Percentiles rank a stretch among this genome's conserved stretches.
phyloP scores from a whole-genome alignment of 2,329 filamentous ascomycete genomes.

The Fusarium sulawesiense region DNA sequence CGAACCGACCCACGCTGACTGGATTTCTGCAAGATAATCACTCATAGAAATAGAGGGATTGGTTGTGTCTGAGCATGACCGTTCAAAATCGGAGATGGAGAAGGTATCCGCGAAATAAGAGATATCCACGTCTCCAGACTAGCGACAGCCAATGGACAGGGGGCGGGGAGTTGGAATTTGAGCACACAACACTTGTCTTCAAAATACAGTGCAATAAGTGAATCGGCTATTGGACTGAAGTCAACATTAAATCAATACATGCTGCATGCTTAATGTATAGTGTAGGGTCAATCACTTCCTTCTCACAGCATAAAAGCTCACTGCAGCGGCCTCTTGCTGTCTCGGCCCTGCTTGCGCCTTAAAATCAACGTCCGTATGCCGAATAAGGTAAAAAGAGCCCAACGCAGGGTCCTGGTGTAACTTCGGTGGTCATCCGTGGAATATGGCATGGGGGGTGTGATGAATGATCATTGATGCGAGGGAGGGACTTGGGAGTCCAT shows the following conservation, averaged over 20 bases:
- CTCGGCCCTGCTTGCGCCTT: neutral
- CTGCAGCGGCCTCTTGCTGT: neutral
- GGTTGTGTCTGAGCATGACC: constrained; percentile 1
- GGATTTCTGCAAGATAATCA: constrained; percentile 23
- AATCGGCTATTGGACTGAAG: neutral
- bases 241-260: neutral
- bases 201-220: neutral
- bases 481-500: constrained; percentile 38
- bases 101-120: constrained; percentile 25
- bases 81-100: constrained; percentile 17
- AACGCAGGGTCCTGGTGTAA: constrained; percentile 25
- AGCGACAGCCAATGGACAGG: constrained; percentile 26
- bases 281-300: neutral
- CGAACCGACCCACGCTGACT: constrained; percentile 13
- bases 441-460: constrained; percentile 24
- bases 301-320: neutral
- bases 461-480: constrained; percentile 12
- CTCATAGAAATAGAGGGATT: constrained; percentile 22
- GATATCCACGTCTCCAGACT: constrained; percentile 24
- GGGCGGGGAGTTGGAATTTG: constrained; percentile 37
- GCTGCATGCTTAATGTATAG: neutral
- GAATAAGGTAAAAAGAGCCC: constrained; percentile 10
- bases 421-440: constrained; percentile 12
- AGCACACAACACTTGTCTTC: neutral
- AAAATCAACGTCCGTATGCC: neutral